phyloP scores from a whole-genome alignment of 768 basidiomycete genomes.

The Gloeostereum incarnatum region DNA sequence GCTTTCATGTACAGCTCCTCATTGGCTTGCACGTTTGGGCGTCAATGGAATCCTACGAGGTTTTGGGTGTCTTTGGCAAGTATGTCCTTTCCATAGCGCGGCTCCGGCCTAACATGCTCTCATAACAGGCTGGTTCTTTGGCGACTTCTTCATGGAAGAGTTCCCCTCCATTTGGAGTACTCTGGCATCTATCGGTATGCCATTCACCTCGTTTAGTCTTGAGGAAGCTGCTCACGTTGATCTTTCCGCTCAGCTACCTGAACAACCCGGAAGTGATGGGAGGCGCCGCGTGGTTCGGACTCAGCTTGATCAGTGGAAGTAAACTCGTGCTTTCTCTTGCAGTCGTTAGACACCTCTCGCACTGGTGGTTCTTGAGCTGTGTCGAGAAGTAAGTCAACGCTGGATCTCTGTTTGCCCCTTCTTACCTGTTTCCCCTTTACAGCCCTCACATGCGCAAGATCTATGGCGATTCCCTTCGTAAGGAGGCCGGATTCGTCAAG shows the following conservation, averaged over 20 bases:
- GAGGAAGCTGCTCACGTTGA: too few species aligned
- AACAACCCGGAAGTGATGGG: constrained; percentile 97
- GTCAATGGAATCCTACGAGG: constrained; percentile 83
- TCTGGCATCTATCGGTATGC: constrained; percentile 91
- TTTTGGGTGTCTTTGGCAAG: constrained; percentile 86
- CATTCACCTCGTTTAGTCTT: constrained; percentile 1
- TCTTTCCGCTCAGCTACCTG: constrained; percentile 49
- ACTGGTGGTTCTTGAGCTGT: constrained; percentile 92
- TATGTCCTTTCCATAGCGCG: neutral
- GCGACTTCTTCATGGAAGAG: constrained; percentile 94
- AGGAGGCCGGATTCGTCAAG: constrained; percentile 96
- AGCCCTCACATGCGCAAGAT: constrained; percentile 99
- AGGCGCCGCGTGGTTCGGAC: constrained; percentile 90
- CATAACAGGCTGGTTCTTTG: constrained; percentile 96
- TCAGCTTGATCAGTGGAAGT: constrained; percentile 85
- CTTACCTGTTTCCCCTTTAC: neutral
- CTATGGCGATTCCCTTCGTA: constrained; percentile 88
- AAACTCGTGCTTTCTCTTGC: constrained; percentile 86
- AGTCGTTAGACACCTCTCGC: constrained; percentile 74
- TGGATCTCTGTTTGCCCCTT: neutral
- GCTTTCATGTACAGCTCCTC: constrained; percentile 44
- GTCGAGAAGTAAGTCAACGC: constrained; percentile 75
- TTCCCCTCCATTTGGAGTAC: constrained; percentile 84
- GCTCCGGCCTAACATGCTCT: neutral
- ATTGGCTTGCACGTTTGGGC: constrained; percentile 90